A percentile compares a stretch with the other conserved stretches of the same genome.
Evolutionary conservation across 768 basidiomycete genomes (phyloP).

Genomic region (Trametopsis cervina): DNA sequence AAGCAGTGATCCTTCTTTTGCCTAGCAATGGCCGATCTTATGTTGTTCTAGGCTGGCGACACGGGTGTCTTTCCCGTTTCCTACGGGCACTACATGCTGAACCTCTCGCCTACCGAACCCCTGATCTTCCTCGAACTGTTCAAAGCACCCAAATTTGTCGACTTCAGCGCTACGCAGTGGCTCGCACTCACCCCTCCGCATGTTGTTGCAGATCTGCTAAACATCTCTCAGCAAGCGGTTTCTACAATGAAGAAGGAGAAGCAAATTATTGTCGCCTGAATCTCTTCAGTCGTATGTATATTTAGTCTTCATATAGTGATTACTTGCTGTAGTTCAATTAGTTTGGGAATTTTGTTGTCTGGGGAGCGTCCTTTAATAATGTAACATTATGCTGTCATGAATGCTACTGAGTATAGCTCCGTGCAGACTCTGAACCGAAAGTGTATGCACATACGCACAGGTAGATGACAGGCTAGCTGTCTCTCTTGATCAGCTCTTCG

Average conservation of each 20-base stretch:
- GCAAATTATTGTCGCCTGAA: constrained; percentile 17
- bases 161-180: constrained; percentile 23
- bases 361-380: too few relatives aligned
- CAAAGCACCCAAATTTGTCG: constrained; percentile 19
- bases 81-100: constrained; percentile 22
- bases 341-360: too few relatives aligned
- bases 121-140: constrained; percentile 22
- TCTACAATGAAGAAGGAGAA: constrained; percentile 17
- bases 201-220: constrained; percentile 20
- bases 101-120: constrained; percentile 21
- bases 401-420: too few relatives aligned
- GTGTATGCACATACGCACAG: too few relatives aligned
- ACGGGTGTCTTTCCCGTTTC: constrained; percentile 19
- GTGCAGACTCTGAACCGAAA: too few relatives aligned
- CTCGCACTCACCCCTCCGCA: constrained; percentile 20
- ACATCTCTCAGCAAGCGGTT: constrained; percentile 13
- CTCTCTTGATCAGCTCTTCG: too few relatives aligned
- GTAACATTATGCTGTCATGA: too few relatives aligned
- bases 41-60: constrained; percentile 13
- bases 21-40: neutral
- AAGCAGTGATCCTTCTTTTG: neutral
- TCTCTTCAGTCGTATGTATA: too few relatives aligned
- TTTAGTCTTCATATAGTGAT: too few relatives aligned
- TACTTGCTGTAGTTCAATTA: too few relatives aligned
- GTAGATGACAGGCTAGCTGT: too few relatives aligned